A percentile compares a stretch with the other conserved stretches of the same genome.
Conservation (phyloP, 2,329 filamentous ascomycete genomes). For the Claviceps maximensis region DNA sequence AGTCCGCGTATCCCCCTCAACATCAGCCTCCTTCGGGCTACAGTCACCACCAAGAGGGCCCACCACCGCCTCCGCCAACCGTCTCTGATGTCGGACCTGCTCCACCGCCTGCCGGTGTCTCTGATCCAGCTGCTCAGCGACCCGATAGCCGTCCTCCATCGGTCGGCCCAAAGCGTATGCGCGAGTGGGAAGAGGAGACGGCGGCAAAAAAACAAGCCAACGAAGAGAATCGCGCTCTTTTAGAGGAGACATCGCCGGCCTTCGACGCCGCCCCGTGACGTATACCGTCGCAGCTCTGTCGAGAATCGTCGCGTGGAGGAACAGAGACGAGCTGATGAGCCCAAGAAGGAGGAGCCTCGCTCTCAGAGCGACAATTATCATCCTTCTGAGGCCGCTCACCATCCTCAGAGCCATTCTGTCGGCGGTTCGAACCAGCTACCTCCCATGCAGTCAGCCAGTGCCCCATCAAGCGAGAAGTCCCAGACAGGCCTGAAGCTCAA, state of each 20-base stretch:
- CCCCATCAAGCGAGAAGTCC: conserved; percentile 39
- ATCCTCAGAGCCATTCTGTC: conserved; percentile 44
- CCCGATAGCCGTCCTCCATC: conserved; percentile 64
- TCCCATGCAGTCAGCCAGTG: conserved; percentile 47
- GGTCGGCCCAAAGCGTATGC: conserved; percentile 66
- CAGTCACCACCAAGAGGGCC: conserved; percentile 57
- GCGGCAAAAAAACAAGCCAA: conserved; percentile 73
- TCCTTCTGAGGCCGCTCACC: conserved; percentile 84
- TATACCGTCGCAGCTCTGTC: conserved; percentile 66
- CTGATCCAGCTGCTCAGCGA: conserved; percentile 52
- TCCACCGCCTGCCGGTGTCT: conserved; percentile 31
- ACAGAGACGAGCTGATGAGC: conserved; percentile 44
- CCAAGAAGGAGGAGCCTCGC: conserved; percentile 48
- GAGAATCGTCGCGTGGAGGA: conserved; percentile 56
- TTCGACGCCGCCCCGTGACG: conserved; percentile 58
- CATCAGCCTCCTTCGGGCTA: conserved; percentile 41
- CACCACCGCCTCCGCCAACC: conserved; percentile 31
- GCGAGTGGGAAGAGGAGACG: conserved; percentile 85
- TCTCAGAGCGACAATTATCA: conserved; percentile 71
- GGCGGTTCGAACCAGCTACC: conserved; percentile 40
- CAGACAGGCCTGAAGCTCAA: conserved; percentile 26
- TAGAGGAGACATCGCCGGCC: conserved; percentile 69
- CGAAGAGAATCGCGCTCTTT: conserved; percentile 73
- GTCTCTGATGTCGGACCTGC: conserved; percentile 45
- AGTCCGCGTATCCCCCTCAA: conserved; percentile 69